A percentile compares a stretch with the other conserved stretches of the same genome.
phyloP scores from a whole-genome alignment of 345 rosid genomes.

The Diplotaxis tenuifolia region DNA sequence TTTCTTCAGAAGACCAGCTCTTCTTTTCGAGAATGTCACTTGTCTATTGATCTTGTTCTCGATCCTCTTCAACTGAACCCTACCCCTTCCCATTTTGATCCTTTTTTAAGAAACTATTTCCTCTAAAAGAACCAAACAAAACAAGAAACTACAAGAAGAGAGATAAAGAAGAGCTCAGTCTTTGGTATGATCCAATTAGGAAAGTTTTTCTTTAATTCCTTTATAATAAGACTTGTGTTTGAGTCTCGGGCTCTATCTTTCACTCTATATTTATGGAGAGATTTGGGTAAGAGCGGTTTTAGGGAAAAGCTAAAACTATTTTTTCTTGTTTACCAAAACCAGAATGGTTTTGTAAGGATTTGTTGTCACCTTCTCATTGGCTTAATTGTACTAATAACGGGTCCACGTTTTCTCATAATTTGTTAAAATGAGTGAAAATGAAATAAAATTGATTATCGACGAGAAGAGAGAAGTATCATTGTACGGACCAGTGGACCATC shows the following conservation, averaged over 20 bases:
- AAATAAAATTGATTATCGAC: neutral
- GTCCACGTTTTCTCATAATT: slow-evolving; percentile 1
- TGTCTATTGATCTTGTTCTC: slow-evolving; percentile 58
- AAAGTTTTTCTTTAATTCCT: slow-evolving; percentile 30
- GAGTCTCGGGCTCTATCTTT: slow-evolving; percentile 31
- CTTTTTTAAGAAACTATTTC: neutral
- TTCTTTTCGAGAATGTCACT: neutral
- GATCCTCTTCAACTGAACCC: slow-evolving; percentile 83
- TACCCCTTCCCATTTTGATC: slow-evolving; percentile 65
- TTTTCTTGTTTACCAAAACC: slow-evolving; percentile 19
- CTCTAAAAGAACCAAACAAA: slow-evolving; percentile 44
- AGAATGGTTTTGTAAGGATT: slow-evolving; percentile 8
- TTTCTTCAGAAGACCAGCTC: neutral
- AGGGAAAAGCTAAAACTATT: slow-evolving; percentile 31
- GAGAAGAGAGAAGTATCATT: slow-evolving; percentile 32
- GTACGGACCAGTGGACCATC: slow-evolving; percentile 37
- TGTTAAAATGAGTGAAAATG: neutral
- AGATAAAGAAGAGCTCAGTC: slow-evolving; percentile 27
- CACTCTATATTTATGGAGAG: slow-evolving; percentile 36
- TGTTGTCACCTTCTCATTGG: slow-evolving; percentile 39
- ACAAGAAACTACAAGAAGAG: slow-evolving; percentile 30
- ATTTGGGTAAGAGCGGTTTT: slow-evolving; percentile 36
- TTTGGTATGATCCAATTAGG: slow-evolving; percentile 36
- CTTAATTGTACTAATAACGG: neutral
- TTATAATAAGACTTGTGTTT: slow-evolving; percentile 20